These are phyloP conservation scores for Apium graveolens DNA, from an alignment of 129 eudicot genomes.

Conservation along the genomic window DNA sequence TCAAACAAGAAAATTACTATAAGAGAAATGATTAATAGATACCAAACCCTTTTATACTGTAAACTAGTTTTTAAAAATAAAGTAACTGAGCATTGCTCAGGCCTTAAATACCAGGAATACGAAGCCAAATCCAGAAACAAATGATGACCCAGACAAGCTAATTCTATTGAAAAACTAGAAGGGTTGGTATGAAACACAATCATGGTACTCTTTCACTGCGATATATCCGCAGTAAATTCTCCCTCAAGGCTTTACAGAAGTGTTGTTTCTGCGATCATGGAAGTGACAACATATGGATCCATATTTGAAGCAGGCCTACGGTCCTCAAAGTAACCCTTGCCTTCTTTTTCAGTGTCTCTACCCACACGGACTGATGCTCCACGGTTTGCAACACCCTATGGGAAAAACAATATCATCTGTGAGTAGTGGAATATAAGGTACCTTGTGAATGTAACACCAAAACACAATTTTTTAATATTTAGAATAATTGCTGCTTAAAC, in stretches of 20 bases:
- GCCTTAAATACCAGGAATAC: background rate
- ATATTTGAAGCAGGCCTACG: conserved; percentile 92
- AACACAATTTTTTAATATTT: background rate
- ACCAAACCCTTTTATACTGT: background rate
- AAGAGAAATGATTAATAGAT: background rate
- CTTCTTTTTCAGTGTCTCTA: conserved; percentile 71
- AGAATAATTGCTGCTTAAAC: background rate
- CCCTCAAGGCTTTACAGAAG: conserved; percentile 30
- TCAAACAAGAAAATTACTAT: background rate
- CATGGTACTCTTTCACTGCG: background rate
- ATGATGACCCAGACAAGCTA: background rate
- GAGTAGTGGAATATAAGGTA: background rate
- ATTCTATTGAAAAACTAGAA: conserved; percentile 1
- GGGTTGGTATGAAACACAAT: background rate
- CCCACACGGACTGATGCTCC: conserved; percentile 91
- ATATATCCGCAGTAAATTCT: background rate
- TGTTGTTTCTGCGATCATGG: conserved; percentile 90
- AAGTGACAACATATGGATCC: conserved; percentile 85
- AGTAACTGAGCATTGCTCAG: background rate
- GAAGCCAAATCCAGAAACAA: conserved; percentile 9
- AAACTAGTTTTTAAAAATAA: background rate
- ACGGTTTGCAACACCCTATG: conserved; percentile 90
- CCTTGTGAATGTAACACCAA: background rate
- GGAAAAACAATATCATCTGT: background rate
- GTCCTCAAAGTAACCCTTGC: conserved; percentile 92